Evolutionary conservation across 306 rosid species (phyloP), one percentile per base, ranked within the genome.

Genomic region (Quercus mongolica): DNA sequence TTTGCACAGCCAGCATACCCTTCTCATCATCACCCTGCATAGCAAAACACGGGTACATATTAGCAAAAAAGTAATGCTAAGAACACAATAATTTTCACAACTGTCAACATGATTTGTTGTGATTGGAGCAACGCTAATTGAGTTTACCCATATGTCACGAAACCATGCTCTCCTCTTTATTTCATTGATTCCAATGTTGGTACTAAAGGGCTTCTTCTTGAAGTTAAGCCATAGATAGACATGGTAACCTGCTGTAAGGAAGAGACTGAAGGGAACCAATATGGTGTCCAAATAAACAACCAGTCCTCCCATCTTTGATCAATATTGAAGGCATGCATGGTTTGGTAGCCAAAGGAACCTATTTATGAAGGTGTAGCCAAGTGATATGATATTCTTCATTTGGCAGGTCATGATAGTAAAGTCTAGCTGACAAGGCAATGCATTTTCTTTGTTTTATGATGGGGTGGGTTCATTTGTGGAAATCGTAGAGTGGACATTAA

Each of bases 181-280:
- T 79, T 82, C 75, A 56, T 88, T 54, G 84, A 87, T 38, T 54
- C 98, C 98, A 73, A 77, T 83, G 72, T 89, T 84, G 65, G 97
- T 88, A 15, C 12, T 59, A 38, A 85, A 85, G 73, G 97, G 96
- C 49, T 83, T 89, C 86, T 80, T 87, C 85, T 87, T 94, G 83
- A 91, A 81, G 78, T 26, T 58, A 70, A 85, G 84, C 85, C 90
- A 92, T 10, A 94, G 93, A 85, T 87, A 89, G 41, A 63, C 86
- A 84, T 94, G 97, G 83, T 94, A 92, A 33, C 88, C 91, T 4
- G 86, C 69, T 12, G 87, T 84, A 11, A 91, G 74, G 70, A 91
- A 85, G 46, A 94, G 55, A 69, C 97, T 92, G 49, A 89, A 12
- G 54, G 94, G 88, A 54, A 89, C 70, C 83, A 94, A 83, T 13